Conservation (phyloP, 345 rosid species). For the Kernera saxatilis region DNA sequence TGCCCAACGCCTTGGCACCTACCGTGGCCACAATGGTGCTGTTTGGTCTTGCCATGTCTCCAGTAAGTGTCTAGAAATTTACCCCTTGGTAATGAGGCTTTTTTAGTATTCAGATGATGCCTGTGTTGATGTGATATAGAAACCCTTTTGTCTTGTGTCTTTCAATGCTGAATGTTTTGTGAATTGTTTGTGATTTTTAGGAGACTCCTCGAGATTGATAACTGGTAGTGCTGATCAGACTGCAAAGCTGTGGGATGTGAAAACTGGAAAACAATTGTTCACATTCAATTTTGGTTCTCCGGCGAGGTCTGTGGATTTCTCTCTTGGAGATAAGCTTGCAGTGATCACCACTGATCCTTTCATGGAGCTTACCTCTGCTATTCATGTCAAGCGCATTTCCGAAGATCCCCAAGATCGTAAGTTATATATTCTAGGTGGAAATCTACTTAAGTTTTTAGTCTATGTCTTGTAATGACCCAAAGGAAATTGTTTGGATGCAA, state of each 20-base stretch:
- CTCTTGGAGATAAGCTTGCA: conserved; percentile 84
- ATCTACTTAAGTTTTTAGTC: background rate
- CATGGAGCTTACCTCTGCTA: conserved; percentile 73
- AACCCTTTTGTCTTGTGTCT: background rate
- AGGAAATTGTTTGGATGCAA: background rate
- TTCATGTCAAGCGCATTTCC: conserved; percentile 70
- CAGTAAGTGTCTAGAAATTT: conserved; percentile 29
- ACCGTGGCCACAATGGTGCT: conserved; percentile 97
- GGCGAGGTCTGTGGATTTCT: conserved; percentile 78
- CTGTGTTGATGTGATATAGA: background rate
- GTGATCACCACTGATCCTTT: conserved; percentile 86
- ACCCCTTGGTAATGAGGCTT: background rate
- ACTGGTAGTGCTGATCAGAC: conserved; percentile 96
- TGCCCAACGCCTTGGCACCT: conserved; percentile 93
- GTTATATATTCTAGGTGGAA: background rate
- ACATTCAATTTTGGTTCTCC: conserved; percentile 77
- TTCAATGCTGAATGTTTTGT: background rate
- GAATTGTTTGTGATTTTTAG: conserved; percentile 27
- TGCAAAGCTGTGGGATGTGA: conserved; percentile 84
- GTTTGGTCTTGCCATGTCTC: conserved; percentile 96
- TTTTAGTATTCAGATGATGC: background rate
- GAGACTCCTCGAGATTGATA: conserved; percentile 70
- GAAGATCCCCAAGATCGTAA: conserved; percentile 63
- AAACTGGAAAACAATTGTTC: conserved; percentile 57
- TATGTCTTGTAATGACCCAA: background rate